A percentile compares a stretch with the other conserved stretches of the same genome.
phyloP scores from a whole-genome alignment of 73 alveolate genomes.

The Blepharisma japonicum region DNA sequence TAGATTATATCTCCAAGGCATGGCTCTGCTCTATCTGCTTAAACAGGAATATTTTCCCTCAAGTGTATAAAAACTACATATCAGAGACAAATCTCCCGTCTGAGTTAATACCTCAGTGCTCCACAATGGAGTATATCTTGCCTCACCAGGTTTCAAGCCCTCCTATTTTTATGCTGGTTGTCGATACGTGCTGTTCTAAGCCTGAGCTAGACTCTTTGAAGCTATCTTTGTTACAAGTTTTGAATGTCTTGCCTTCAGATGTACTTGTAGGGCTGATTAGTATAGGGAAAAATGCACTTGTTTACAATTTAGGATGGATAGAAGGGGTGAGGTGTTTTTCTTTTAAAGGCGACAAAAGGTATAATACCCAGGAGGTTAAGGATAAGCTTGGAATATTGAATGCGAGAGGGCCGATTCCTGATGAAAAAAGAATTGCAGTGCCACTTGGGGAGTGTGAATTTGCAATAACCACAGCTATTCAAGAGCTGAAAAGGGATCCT shows the following conservation, averaged over 20 bases:
- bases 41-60: slow-evolving; percentile 94
- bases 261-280: slow-evolving; percentile 98
- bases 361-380: slow-evolving; percentile 74
- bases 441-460: slow-evolving; percentile 96
- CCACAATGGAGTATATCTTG: slow-evolving; percentile 92
- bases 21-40: slow-evolving; percentile 98
- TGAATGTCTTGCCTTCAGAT: slow-evolving; percentile 92
- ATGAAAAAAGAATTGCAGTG: slow-evolving; percentile 67
- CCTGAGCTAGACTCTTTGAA: slow-evolving; percentile 97
- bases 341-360: slow-evolving; percentile 87
- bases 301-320: slow-evolving; percentile 91
- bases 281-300: slow-evolving; percentile 94
- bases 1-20: slow-evolving; percentile 94
- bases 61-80: slow-evolving; percentile 92
- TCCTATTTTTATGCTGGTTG: slow-evolving; percentile 89
- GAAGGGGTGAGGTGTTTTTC: slow-evolving; percentile 92
- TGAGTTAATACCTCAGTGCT: slow-evolving; percentile 79
- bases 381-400: slow-evolving; percentile 18
- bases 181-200: slow-evolving; percentile 92
- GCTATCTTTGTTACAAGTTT: slow-evolving; percentile 87
- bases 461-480: slow-evolving; percentile 94
- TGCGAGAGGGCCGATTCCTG: neutral
- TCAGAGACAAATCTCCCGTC: slow-evolving; percentile 92
- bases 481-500: slow-evolving; percentile 98
- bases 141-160: slow-evolving; percentile 69